Conservation (phyloP, 2,329 filamentous ascomycete genomes). For the Trichoderma endophyticum region DNA sequence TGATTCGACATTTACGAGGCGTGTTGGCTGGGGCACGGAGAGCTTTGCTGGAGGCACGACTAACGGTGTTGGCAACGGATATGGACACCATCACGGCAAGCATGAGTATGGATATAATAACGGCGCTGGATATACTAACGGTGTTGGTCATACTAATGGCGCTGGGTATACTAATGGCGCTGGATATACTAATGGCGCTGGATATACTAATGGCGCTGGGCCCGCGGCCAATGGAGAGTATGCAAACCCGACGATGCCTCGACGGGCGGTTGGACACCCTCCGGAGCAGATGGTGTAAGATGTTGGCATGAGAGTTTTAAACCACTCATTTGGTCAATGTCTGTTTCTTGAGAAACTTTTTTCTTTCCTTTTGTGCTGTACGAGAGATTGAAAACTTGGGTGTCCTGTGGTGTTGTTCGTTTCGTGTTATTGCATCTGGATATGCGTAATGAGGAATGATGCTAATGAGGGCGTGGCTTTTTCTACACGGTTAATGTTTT, state of each 20-base stretch:
- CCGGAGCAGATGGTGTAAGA: conserved; percentile 22
- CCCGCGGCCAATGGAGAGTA: conserved; percentile 16
- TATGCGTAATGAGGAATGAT: neutral
- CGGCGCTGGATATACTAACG: conserved; percentile 1
- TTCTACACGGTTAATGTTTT: neutral
- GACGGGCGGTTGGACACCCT: conserved; percentile 20
- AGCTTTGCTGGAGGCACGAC: neutral
- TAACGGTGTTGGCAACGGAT: neutral
- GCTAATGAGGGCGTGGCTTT: neutral
- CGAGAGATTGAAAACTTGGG: neutral
- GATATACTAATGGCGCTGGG: conserved; percentile 10
- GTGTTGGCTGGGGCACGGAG: conserved; percentile 55
- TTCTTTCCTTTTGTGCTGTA: neutral
- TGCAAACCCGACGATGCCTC: conserved; percentile 18
- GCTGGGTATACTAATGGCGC: conserved; percentile 14
- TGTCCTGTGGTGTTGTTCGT: neutral
- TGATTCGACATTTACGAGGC: conserved; percentile 55
- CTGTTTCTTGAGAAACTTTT: neutral
- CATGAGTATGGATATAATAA: neutral
- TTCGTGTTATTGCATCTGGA: neutral
- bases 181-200: conserved; percentile 5
- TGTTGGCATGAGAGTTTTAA: neutral
- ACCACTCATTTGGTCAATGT: neutral
- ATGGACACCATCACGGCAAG: neutral
- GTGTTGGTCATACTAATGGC: conserved; percentile 4